Evolutionary conservation across 75 land plant species (phyloP).

Genomic region (Picea glauca): DNA sequence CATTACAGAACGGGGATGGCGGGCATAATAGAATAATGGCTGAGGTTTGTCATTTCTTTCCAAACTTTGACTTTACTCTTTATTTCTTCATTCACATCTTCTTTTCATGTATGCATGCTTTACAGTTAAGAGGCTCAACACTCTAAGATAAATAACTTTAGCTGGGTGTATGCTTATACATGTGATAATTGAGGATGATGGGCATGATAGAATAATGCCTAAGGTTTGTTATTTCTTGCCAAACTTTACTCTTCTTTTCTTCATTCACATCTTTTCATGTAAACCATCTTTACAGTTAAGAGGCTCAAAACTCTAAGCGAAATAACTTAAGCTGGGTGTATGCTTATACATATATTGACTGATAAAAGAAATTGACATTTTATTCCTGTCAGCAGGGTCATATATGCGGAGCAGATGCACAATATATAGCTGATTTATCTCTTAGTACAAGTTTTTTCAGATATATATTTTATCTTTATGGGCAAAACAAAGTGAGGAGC

Average conservation of each 20-base stretch:
- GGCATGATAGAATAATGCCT: neutral
- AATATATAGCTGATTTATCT: neutral
- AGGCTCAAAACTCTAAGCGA: neutral
- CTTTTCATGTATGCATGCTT: neutral
- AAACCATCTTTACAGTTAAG: neutral
- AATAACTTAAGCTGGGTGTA: neutral
- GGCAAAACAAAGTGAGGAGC: neutral
- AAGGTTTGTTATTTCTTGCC: conserved; percentile 5
- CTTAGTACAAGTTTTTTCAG: neutral
- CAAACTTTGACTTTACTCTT: neutral
- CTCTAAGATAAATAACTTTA: neutral
- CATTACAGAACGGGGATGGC: neutral
- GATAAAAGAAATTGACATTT: neutral
- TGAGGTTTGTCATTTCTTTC: conserved; percentile 2
- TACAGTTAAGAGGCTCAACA: neutral
- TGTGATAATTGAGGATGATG: neutral
- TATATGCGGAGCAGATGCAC: neutral
- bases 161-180: neutral
- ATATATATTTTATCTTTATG: neutral
- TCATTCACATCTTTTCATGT: neutral
- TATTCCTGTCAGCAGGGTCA: neutral
- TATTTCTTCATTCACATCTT: neutral
- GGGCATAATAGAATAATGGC: neutral
- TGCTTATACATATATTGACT: neutral
- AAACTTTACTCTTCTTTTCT: neutral